A percentile compares a stretch with the other conserved stretches of the same genome.
Evolutionary conservation across 2,329 filamentous ascomycete species (phyloP).

Genomic region (Stagonosporopsis chrysanthemi): DNA sequence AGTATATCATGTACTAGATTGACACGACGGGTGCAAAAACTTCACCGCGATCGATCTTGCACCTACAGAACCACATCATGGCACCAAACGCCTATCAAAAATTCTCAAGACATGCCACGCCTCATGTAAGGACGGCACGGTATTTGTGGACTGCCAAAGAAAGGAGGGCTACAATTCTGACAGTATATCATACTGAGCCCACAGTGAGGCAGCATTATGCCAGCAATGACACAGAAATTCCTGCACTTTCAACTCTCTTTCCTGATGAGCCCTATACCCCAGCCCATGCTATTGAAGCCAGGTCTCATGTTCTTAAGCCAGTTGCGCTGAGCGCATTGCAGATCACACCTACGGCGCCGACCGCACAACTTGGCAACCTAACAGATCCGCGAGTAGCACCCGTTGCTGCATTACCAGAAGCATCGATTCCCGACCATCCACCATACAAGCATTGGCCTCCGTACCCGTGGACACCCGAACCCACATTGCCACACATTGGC

Average conservation of each 20-base stretch:
- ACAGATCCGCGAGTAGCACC: too few species aligned
- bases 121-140: neutral
- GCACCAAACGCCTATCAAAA: neutral
- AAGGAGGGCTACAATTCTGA: neutral
- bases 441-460: conserved; percentile 1
- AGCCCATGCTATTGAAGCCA: neutral
- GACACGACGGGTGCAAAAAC: neutral
- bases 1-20: neutral
- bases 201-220: neutral
- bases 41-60: neutral
- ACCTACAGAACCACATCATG: neutral
- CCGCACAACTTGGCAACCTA: neutral
- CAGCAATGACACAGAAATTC: neutral
- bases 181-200: neutral
- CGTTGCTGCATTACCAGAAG: neutral
- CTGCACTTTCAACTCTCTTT: neutral
- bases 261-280: neutral
- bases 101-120: neutral
- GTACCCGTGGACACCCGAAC: neutral
- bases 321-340: neutral
- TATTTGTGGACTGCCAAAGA: neutral
- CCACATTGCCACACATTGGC: neutral
- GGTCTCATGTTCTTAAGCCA: neutral
- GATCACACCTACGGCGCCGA: neutral
- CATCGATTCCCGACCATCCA: neutral